Conservation (phyloP, 129 eudicot genomes). For the Lonicera japonica region DNA sequence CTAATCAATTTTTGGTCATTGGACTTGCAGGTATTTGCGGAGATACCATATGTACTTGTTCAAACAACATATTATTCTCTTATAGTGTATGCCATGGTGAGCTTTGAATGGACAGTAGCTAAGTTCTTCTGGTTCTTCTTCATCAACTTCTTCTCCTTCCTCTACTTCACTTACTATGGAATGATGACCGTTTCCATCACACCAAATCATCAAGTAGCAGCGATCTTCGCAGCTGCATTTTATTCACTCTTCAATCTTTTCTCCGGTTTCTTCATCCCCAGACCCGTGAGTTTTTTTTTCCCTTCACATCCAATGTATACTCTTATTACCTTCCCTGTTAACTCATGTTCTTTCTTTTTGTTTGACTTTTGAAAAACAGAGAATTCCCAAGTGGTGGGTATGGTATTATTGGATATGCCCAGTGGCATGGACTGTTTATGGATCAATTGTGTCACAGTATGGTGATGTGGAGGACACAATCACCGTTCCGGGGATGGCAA, state of each 20-base stretch:
- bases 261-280: conserved; percentile 74
- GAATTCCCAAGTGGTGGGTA: conserved; percentile 81
- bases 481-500: conserved; percentile 29
- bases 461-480: conserved; percentile 41
- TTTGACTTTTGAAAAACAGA: conserved; percentile 26
- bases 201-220: conserved; percentile 71
- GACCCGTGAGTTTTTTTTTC: conserved; percentile 49
- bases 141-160: conserved; percentile 56
- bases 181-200: conserved; percentile 82
- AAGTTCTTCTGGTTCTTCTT: conserved; percentile 72
- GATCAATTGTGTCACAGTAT: conserved; percentile 57
- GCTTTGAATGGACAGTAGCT: conserved; percentile 65
- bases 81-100: conserved; percentile 67
- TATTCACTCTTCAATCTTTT: conserved; percentile 62
- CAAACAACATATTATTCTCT: conserved; percentile 44
- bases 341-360: neutral
- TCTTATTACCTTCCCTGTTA: neutral
- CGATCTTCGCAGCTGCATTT: conserved; percentile 71
- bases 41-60: conserved; percentile 65
- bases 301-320: neutral
- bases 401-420: conserved; percentile 87
- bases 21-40: conserved; percentile 52
- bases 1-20: neutral
- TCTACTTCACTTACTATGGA: conserved; percentile 78
- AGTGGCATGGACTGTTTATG: conserved; percentile 80